Evolutionary conservation across 768 basidiomycete genomes (phyloP).

Genomic region (Pleurotus pulmonarius): DNA sequence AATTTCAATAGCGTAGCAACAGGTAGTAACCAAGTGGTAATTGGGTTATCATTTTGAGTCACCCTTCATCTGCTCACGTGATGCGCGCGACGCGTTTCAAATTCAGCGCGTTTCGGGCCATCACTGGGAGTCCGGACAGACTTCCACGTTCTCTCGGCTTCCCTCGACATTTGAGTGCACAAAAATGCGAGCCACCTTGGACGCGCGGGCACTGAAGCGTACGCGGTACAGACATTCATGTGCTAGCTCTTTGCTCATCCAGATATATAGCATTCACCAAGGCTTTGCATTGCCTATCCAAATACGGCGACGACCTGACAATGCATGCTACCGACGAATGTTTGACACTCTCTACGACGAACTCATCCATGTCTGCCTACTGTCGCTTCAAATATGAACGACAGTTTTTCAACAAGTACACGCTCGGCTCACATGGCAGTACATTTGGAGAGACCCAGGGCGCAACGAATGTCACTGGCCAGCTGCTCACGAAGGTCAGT

Average conservation of each 20-base stretch:
- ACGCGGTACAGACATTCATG: constrained; percentile 12
- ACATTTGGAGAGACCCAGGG: constrained; percentile 30
- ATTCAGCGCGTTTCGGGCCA: no score
- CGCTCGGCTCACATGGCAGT: constrained; percentile 22
- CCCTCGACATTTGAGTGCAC: background rate
- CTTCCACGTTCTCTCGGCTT: no score
- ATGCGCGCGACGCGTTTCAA: no score
- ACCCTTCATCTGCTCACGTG: no score
- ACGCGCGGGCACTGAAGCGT: constrained; percentile 53
- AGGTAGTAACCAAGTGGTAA: no score
- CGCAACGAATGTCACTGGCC: constrained; percentile 47
- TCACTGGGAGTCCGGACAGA: no score
- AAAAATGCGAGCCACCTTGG: constrained; percentile 67
- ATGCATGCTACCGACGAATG: constrained; percentile 60
- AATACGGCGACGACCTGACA: constrained; percentile 78
- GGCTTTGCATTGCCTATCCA: constrained; percentile 72
- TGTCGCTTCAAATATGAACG: constrained; percentile 70
- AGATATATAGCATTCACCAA: constrained; percentile 59
- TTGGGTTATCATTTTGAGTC: no score
- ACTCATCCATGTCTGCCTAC: constrained; percentile 79
- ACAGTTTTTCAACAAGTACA: constrained; percentile 70
- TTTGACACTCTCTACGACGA: constrained; percentile 68
- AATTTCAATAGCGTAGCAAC: no score
- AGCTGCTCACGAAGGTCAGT: constrained; percentile 65
- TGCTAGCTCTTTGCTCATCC: constrained; percentile 8